These are phyloP conservation scores for Rubia yunnanensis DNA, from an alignment of 257 asterid species.

Conservation along the genomic window DNA sequence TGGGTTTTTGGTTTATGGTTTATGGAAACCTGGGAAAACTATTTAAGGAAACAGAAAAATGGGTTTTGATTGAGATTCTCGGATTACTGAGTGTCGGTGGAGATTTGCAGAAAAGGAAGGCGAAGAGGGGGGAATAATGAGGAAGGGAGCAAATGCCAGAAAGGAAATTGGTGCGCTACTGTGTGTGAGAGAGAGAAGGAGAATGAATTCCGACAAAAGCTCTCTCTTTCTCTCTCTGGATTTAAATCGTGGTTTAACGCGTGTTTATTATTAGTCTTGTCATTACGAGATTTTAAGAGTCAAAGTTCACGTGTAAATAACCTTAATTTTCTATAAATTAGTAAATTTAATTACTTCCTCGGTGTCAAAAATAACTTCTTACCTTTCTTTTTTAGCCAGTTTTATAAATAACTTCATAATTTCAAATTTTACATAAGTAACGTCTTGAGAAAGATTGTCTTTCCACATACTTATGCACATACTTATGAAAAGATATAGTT, in stretches of 20 bases:
- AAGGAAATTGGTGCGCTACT: background rate
- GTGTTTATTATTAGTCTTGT: background rate
- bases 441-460: too few species aligned
- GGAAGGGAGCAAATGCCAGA: background rate
- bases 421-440: too few species aligned
- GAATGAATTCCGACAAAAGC: background rate
- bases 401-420: too few species aligned
- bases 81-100: constrained; percentile 32
- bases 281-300: too few species aligned
- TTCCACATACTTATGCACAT: too few species aligned
- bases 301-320: too few species aligned
- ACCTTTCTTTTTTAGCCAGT: too few species aligned
- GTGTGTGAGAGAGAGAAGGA: constrained; percentile 4
- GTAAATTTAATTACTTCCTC: too few species aligned
- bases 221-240: background rate
- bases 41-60: background rate
- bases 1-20: background rate
- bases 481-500: too few species aligned
- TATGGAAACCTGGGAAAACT: background rate
- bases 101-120: constrained; percentile 1
- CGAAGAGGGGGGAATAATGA: constrained; percentile 2
- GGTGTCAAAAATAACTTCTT: too few species aligned
- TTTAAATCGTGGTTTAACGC: background rate
- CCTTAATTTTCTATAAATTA: too few species aligned
- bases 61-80: background rate